Evolutionary conservation across 1,139 yeast genomes (phyloP).

Genomic region (Maudiozyma humilis): DNA sequence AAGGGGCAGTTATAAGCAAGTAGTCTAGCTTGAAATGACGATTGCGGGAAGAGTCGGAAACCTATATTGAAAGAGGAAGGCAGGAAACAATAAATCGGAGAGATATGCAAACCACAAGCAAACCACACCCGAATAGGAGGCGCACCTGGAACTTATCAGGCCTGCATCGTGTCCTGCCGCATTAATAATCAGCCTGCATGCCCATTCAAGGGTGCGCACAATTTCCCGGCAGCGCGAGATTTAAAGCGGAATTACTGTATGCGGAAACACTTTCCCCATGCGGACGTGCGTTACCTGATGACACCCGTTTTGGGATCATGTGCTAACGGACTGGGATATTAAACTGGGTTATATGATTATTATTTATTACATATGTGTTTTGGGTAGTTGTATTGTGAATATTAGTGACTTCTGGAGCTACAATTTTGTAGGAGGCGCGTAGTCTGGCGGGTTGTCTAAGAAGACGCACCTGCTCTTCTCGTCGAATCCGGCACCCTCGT

Average conservation of each 20-base stretch:
- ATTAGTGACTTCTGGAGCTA: no score
- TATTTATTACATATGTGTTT: background rate
- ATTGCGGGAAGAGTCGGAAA: no score
- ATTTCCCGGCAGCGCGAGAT: background rate
- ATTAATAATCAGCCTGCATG: background rate
- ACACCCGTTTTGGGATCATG: no score
- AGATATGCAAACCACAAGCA: no score
- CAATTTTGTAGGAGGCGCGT: constrained; percentile 8
- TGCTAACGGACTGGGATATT: no score
- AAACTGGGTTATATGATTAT: background rate
- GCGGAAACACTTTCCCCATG: background rate
- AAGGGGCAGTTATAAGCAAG: no score
- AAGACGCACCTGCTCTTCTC: constrained; percentile 47
- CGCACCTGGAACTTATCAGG: no score
- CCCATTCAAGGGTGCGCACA: background rate
- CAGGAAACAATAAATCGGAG: no score
- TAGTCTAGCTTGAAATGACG: no score
- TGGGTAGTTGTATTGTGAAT: no score
- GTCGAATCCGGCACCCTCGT: constrained; percentile 48
- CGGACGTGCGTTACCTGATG: background rate
- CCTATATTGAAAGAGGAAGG: no score
- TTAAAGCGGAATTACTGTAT: background rate
- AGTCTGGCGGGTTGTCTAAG: constrained; percentile 57
- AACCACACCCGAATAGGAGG: background rate
- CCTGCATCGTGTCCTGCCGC: no score